Evolutionary conservation across 306 rosid genomes (phyloP), one percentile per base, ranked within the genome.

Genomic region (Nissolia schottii): DNA sequence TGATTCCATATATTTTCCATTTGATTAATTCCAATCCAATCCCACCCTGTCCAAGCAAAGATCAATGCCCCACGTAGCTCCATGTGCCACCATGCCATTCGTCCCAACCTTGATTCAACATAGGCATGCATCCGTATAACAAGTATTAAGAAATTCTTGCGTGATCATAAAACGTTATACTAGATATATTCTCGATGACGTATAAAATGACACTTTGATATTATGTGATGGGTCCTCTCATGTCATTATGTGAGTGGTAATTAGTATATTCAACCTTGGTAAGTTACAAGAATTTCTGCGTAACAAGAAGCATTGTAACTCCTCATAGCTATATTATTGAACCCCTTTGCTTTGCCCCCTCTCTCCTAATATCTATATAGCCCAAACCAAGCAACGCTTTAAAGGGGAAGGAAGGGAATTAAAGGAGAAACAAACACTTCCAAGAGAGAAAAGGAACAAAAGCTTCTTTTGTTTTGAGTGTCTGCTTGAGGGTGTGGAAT

Each of bases 241-340:
- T n/a, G n/a, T n/a, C n/a, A n/a, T n/a, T n/a, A n/a, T n/a, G n/a
- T n/a, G n/a, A n/a, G n/a, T n/a, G n/a, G n/a, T n/a, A n/a, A n/a
- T n/a, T n/a, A n/a, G n/a, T n/a, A n/a, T n/a, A n/a, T n/a, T n/a
- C n/a, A n/a, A n/a, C n/a, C n/a, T n/a, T n/a, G n/a, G n/a, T n/a
- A n/a, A n/a, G n/a, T n/a, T n/a, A n/a, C n/a, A n/a, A n/a, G n/a
- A n/a, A n/a, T n/a, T n/a, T n/a, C n/a, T n/a, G n/a, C n/a, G n/a
- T n/a, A n/a, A n/a, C n/a, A n/a, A n/a, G n/a, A n/a, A n/a, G n/a
- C n/a, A n/a, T n/a, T n/a, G n/a, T n/a, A n/a, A n/a, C n/a, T n/a
- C n/a, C 84, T 23, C 76, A 34, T 62, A 60, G 27, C 73, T 80
- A 85, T 88, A 90, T 90, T 86, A 93, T 88, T 87, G 91, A 29